Evolutionary conservation across 2,329 filamentous ascomycete species (phyloP).

Genomic region (Talaromyces rugulosus): DNA sequence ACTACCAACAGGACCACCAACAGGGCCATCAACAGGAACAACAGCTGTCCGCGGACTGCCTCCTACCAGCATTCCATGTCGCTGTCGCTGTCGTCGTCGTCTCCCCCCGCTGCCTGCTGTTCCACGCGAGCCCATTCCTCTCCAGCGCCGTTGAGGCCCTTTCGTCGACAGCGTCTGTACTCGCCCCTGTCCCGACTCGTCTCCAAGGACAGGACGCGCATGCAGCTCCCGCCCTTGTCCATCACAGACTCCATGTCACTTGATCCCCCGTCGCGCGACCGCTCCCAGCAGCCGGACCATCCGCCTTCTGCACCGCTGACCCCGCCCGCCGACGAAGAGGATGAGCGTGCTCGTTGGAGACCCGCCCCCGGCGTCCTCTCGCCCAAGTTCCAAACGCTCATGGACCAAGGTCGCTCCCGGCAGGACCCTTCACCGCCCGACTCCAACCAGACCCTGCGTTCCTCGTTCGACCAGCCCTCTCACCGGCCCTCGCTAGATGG

Average conservation of each 20-base stretch:
- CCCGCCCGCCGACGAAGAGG: constrained; percentile 36
- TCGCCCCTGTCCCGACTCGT: constrained; percentile 6
- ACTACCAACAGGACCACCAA: background rate
- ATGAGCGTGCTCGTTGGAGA: constrained; percentile 34
- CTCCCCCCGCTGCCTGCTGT: background rate
- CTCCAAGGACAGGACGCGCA: constrained; percentile 8
- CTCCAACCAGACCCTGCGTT: constrained; percentile 23
- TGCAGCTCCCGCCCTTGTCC: background rate
- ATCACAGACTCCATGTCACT: constrained; percentile 1
- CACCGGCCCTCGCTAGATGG: constrained; percentile 25
- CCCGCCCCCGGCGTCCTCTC: constrained; percentile 20
- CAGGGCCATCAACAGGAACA: background rate
- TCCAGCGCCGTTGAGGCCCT: constrained; percentile 7
- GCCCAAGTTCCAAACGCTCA: constrained; percentile 23
- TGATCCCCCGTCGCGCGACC: constrained; percentile 5
- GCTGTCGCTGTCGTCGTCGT: background rate
- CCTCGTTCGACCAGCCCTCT: constrained; percentile 28
- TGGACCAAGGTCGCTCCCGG: constrained; percentile 27
- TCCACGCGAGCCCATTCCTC: constrained; percentile 7
- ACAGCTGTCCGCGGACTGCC: background rate
- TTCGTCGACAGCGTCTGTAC: constrained; percentile 6
- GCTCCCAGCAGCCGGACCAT: constrained; percentile 22
- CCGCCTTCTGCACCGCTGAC: constrained; percentile 35
- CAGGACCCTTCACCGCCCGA: constrained; percentile 23
- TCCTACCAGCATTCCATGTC: constrained; percentile 3